Percentiles rank a stretch among this genome's conserved stretches.
Evolutionary conservation across 129 eudicot species (phyloP).

Genomic region (Logfia minima): DNA sequence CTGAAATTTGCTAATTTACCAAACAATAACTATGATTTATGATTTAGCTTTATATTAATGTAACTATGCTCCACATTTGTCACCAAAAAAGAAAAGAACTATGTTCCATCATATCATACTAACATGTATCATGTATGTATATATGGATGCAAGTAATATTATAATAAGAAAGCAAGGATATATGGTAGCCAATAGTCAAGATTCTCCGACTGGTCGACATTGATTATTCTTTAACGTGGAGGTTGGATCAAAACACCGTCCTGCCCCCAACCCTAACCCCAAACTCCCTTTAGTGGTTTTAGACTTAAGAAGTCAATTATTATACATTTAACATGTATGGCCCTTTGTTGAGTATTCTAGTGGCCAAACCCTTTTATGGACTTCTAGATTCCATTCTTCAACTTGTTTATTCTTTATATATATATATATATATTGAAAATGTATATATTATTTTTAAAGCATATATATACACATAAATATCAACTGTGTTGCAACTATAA

Average conservation of each 20-base stretch:
- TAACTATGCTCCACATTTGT: too few relatives aligned
- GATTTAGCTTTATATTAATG: too few relatives aligned
- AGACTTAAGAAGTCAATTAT: constrained; percentile 16
- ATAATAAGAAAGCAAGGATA: neutral
- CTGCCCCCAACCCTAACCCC: constrained; percentile 5
- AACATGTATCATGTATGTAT: too few relatives aligned
- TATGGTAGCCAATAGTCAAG: constrained; percentile 33
- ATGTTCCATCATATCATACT: too few relatives aligned
- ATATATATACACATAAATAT: too few relatives aligned
- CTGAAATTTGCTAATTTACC: too few relatives aligned
- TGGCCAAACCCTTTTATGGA: constrained; percentile 2
- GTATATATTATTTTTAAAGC: too few relatives aligned
- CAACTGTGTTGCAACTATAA: too few relatives aligned
- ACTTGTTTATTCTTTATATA: neutral
- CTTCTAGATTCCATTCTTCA: constrained; percentile 8
- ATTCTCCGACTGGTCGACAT: constrained; percentile 27
- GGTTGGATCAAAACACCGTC: constrained; percentile 32
- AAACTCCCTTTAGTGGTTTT: constrained; percentile 2
- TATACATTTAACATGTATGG: constrained; percentile 6
- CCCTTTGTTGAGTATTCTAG: constrained; percentile 22
- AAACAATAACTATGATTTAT: too few relatives aligned
- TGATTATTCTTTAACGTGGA: constrained; percentile 36
- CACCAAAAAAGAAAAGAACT: too few relatives aligned
- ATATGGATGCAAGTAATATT: neutral
- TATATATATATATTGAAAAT: too few relatives aligned